These are phyloP conservation scores for Bipolaris sorokiniana DNA, from an alignment of 2,329 filamentous ascomycete species.

Conservation along the genomic window DNA sequence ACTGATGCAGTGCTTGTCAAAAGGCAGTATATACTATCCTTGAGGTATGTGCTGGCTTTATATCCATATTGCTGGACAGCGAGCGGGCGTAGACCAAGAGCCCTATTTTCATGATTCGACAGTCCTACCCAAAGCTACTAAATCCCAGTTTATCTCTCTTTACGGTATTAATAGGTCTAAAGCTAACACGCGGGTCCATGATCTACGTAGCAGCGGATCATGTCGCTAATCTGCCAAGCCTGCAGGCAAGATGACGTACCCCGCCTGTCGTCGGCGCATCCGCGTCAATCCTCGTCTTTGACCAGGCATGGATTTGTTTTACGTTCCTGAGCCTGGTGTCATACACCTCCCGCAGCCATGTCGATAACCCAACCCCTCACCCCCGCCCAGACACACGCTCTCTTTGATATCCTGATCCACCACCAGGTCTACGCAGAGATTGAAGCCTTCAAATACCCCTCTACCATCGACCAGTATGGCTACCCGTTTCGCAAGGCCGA, in stretches of 20 bases:
- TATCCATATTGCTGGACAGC: too few species aligned
- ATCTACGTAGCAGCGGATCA: background rate
- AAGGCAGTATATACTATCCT: too few species aligned
- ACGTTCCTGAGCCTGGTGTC: background rate
- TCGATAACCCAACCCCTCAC: constrained; percentile 44
- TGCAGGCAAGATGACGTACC: constrained; percentile 18
- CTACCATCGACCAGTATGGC: constrained; percentile 70
- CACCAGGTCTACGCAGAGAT: constrained; percentile 69
- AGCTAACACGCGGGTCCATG: background rate
- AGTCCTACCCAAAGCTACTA: too few species aligned
- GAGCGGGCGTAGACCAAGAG: too few species aligned
- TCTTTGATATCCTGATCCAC: constrained; percentile 62
- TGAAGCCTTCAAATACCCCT: constrained; percentile 70
- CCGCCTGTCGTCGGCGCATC: constrained; percentile 15
- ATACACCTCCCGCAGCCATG: constrained; percentile 18
- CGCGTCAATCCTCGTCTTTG: constrained; percentile 12
- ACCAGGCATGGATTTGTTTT: constrained; percentile 4
- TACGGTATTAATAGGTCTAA: background rate
- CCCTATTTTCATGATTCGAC: too few species aligned
- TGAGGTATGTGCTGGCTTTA: too few species aligned
- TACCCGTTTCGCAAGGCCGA: constrained; percentile 65
- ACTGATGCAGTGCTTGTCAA: too few species aligned
- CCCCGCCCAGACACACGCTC: constrained; percentile 55
- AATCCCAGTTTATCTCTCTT: background rate
- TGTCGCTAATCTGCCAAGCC: constrained; percentile 15